phyloP scores from a whole-genome alignment of 768 basidiomycete species.

The Mrakia blollopis region DNA sequence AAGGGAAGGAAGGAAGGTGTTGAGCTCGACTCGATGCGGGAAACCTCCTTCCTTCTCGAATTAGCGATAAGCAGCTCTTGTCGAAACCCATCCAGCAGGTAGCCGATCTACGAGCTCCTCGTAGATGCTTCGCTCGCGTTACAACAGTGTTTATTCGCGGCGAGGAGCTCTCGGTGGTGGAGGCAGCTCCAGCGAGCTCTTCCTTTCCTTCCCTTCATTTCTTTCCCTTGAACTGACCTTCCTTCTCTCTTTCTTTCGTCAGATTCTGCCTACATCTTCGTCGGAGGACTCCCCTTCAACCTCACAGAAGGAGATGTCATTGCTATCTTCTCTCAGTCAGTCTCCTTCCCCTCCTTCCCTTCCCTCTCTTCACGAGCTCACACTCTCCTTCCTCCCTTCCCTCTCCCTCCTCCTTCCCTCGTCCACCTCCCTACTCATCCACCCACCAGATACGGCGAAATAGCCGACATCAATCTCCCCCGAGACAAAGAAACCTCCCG shows the following conservation, averaged over 20 bases:
- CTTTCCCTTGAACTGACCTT: neutral
- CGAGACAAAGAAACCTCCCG: slow-evolving; percentile 91
- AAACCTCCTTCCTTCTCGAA: neutral
- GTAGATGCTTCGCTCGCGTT: too few species aligned
- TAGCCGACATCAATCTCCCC: slow-evolving; percentile 91
- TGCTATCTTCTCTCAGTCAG: slow-evolving; percentile 94
- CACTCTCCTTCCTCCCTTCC: slow-evolving; percentile 20
- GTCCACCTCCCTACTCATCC: too few species aligned
- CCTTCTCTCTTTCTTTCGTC: neutral
- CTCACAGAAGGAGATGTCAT: slow-evolving; percentile 97
- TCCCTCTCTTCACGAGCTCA: neutral
- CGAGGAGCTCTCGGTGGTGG: neutral
- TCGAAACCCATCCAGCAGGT: too few species aligned
- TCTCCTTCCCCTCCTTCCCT: slow-evolving; percentile 32
- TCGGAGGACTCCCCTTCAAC: slow-evolving; percentile 80
- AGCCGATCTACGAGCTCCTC: too few species aligned
- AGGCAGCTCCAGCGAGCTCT: neutral
- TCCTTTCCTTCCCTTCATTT: neutral
- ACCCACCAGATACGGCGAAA: slow-evolving; percentile 79
- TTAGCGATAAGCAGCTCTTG: neutral
- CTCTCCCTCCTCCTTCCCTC: neutral
- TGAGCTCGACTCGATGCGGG: neutral
- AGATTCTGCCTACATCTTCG: slow-evolving; percentile 94
- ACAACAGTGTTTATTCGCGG: too few species aligned
- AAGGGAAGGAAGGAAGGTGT: neutral